Evolutionary conservation across 1,139 yeast species (phyloP), one percentile per base, ranked within the genome.

Genomic region (Suhomyces anneliseae): DNA sequence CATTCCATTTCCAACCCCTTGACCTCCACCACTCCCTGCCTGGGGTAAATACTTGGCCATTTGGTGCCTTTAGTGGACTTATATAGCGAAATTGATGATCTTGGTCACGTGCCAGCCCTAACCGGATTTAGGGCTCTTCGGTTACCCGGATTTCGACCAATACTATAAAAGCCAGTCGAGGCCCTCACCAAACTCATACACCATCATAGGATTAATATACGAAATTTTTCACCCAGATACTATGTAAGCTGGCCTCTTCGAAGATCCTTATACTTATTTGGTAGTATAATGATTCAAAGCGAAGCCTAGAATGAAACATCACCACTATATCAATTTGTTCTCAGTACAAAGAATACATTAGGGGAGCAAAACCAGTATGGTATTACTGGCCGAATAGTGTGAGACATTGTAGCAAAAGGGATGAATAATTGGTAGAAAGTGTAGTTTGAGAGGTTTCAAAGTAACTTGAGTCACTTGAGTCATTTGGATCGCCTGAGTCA

Each of bases 271-370:
- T 65, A 71, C 77, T 69, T 60, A 55, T 64, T 58, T 69, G 62
- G 77, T 81, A 82, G 83, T 73, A 63, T 74, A 68, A 66, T 69
- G 83, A 81, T 81, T 82, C 87, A 82, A 82, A 82, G 83, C 82
- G 85, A 78, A 69, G 86, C 85, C 85, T 60, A 82, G 76, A 82
- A 51, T 48, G 32, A 49, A 57, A 43, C 24, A 47, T 59, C 59
- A 67, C 64, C 53, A 51, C 65, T 64, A 61, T 59, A 60, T 63
- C 62, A 60, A 52, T 59, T 54, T 58, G 53, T 58, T 55, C 54
- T 51, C 51, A 57, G 56, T 54, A 56, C 44, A 43, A 44, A 44
- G 24, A 43, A 45, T 49, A 48, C 56, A 52, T 55, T 54, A 52
- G 54, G 50, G 51, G 50, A 45, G 55, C 53, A 51, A 57, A 57